Percentiles rank a stretch among this genome's conserved stretches.
These are phyloP conservation scores for Dendrobium nobile DNA, from an alignment of 106 monocot species.

Conservation along the genomic window DNA sequence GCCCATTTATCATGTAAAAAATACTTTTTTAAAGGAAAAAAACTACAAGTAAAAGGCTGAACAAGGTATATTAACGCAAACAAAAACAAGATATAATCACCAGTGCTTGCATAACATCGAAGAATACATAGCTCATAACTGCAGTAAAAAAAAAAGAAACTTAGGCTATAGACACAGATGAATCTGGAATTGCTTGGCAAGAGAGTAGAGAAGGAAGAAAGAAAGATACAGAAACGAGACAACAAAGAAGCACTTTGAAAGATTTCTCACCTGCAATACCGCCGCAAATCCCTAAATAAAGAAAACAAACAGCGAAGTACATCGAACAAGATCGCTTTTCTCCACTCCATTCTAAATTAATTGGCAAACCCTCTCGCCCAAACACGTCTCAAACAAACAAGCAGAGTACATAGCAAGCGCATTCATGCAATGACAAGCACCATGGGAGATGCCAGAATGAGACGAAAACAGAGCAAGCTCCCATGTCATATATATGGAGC, in stretches of 20 bases:
- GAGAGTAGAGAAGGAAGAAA: no score
- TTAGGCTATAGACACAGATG: neutral
- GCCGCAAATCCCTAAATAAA: neutral
- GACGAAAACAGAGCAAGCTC: conserved; percentile 2
- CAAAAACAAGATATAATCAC: no score
- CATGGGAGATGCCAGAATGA: neutral
- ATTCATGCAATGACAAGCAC: neutral
- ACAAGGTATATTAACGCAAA: no score
- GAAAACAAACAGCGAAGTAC: neutral
- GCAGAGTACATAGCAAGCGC: neutral
- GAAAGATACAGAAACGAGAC: neutral
- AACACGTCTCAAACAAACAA: neutral
- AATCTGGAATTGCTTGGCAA: neutral
- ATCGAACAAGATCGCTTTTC: neutral
- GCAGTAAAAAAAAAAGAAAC: neutral
- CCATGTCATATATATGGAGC: neutral
- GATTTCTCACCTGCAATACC: neutral
- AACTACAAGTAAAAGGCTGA: no score
- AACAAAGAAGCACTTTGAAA: neutral
- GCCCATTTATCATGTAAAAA: no score
- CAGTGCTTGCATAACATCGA: neutral
- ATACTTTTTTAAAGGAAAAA: no score
- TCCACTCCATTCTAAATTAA: neutral
- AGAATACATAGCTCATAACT: neutral
- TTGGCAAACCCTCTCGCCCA: neutral